Conservation (phyloP, 2,329 filamentous ascomycete genomes). For the Beauveria varroae region DNA sequence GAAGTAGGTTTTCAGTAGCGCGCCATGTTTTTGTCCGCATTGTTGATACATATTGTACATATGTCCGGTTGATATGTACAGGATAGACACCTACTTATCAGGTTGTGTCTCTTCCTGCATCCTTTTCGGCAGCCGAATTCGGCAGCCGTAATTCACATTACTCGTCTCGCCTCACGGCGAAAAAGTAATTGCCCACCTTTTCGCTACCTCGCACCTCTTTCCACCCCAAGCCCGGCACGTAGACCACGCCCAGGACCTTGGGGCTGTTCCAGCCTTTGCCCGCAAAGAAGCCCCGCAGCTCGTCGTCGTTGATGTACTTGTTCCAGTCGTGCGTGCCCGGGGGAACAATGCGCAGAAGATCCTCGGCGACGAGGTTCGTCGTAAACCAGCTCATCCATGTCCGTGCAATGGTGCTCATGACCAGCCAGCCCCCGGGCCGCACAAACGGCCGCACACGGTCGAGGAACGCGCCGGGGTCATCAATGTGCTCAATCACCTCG, state of each 20-base stretch:
- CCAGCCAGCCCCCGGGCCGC: constrained; percentile 84
- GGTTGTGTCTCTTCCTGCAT: background rate
- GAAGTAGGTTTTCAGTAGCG: background rate
- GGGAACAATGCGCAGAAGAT: constrained; percentile 79
- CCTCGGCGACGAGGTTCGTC: constrained; percentile 87
- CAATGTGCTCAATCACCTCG: constrained; percentile 92
- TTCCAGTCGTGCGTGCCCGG: constrained; percentile 92
- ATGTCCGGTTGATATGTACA: background rate
- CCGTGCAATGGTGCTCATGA: constrained; percentile 86
- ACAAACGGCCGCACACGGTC: constrained; percentile 66
- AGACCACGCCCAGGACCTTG: constrained; percentile 72
- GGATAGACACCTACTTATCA: too few relatives aligned
- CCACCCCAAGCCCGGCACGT: constrained; percentile 88
- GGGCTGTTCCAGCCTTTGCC: constrained; percentile 51
- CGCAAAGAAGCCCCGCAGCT: constrained; percentile 55
- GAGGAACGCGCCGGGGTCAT: constrained; percentile 67
- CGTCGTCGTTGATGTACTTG: constrained; percentile 86
- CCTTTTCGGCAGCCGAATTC: background rate
- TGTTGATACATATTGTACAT: background rate
- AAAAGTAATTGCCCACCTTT: constrained; percentile 91
- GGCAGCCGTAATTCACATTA: background rate
- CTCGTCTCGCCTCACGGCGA: constrained; percentile 57
- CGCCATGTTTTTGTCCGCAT: background rate
- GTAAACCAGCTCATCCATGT: constrained; percentile 86
- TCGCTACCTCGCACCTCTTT: constrained; percentile 74